Percentiles rank a stretch among this genome's conserved stretches.
Conservation (phyloP, 495 filamentous ascomycete species). For the Penicillium longicatenatum region DNA sequence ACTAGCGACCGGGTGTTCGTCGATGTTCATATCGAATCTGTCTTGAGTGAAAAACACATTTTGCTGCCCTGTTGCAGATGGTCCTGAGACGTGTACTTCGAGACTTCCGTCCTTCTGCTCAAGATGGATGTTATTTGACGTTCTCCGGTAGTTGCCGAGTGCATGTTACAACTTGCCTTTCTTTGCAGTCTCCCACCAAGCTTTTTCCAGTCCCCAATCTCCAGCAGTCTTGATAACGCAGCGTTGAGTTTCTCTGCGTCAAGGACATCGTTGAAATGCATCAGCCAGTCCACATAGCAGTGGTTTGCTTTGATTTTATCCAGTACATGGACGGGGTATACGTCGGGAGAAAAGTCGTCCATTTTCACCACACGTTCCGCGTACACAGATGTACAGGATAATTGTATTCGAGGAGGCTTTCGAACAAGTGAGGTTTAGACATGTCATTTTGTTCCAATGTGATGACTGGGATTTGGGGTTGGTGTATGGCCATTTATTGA, state of each 20-base stretch:
- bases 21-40: conserved; percentile 25
- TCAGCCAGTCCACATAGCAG: conserved; percentile 21
- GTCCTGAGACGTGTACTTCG: conserved; percentile 41
- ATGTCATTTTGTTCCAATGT: background rate
- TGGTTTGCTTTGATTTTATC: conserved; percentile 17
- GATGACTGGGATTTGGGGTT: background rate
- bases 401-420: background rate
- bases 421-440: too few species aligned
- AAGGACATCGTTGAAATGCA: conserved; percentile 50
- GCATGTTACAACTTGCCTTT: conserved; percentile 26
- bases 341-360: conserved; percentile 1
- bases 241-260: conserved; percentile 44
- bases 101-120: conserved; percentile 26
- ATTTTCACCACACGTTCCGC: background rate
- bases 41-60: conserved; percentile 37
- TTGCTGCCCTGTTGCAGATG: conserved; percentile 29
- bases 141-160: background rate
- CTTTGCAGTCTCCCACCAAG: conserved; percentile 45
- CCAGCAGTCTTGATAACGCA: conserved; percentile 39
- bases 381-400: background rate
- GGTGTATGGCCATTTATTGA: background rate
- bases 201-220: conserved; percentile 46
- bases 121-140: background rate
- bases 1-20: conserved; percentile 35
- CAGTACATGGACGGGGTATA: conserved; percentile 22